phyloP scores from a whole-genome alignment of 2,329 filamentous ascomycete species.

The Phyllosticta ampelicida region DNA sequence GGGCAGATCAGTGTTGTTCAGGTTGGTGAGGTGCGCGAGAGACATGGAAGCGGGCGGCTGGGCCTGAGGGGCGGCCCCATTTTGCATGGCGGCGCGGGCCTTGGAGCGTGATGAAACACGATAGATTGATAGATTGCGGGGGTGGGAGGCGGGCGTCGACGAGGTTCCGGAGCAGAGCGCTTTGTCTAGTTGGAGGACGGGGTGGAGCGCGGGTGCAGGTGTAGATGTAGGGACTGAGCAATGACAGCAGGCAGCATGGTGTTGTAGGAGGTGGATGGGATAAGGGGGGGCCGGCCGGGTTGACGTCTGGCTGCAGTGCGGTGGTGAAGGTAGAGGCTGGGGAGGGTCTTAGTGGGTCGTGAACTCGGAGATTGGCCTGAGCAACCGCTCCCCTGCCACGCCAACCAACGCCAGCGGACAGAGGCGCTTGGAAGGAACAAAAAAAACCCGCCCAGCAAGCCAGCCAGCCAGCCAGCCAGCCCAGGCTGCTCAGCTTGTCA shows the following conservation, averaged over 20 bases:
- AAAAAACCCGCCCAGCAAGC: too few relatives aligned
- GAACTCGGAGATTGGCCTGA: conserved; percentile 10
- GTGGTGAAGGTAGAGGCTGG: not conserved
- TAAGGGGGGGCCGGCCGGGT: conserved; percentile 4
- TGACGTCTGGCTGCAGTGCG: conserved; percentile 6
- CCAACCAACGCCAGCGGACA: not conserved
- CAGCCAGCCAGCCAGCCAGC: too few relatives aligned
- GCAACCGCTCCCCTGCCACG: not conserved
- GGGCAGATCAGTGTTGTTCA: not conserved
- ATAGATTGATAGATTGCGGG: conserved; percentile 9
- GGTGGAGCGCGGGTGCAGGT: not conserved
- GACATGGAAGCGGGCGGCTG: conserved; percentile 1
- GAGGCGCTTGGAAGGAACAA: not conserved
- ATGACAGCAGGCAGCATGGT: conserved; percentile 6
- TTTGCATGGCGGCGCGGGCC: conserved; percentile 6
- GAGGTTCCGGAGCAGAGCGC: conserved; percentile 1
- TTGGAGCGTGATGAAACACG: conserved; percentile 5
- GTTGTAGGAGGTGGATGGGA: not conserved
- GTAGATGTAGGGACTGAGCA: not conserved
- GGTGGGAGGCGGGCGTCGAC: conserved; percentile 1
- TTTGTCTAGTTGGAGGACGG: not conserved
- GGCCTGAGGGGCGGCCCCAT: conserved; percentile 5
- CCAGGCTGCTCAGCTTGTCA: not conserved
- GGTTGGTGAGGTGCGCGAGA: not conserved
- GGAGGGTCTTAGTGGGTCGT: conserved; percentile 6